Evolutionary conservation across 495 filamentous ascomycete species (phyloP), one percentile per base, ranked within the genome.

Genomic region (Parmelia sp.): DNA sequence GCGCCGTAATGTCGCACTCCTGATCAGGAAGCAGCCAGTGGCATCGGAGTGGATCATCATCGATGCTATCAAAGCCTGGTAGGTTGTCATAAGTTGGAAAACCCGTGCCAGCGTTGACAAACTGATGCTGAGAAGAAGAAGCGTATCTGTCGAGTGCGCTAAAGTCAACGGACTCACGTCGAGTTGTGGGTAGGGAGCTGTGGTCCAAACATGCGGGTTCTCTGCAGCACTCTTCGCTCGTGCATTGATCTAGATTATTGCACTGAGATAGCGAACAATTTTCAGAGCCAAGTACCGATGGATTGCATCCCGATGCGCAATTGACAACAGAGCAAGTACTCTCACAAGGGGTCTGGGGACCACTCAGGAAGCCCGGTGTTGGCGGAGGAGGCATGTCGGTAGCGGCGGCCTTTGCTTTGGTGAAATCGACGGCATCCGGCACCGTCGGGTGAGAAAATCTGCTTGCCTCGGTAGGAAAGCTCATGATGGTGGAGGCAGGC

Each of bases 11-110:
- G 25, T 61, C 62, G 14, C 66, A 68, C 33, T 58, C 62, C 27
- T 68, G 62, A 21, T 64, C 66, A n/a, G 63, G 60, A 21, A 49
- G 53, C 33, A 65, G 36, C 66, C 66, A 68, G 8, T 61, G 66
- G 42, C 66, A 68, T 25, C 35, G 37, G 25, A 60, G 15, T n/a
- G 44, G 39, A 23, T 33, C 21, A 6, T 51, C 33, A 37, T 58
- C 33, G 35, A 25, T 47, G 2, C 51, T 36, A n/a, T 58, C 39
- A 25, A 64, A 44, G 25, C 57, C 40, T 19, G 62, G 45, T 42
- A 59, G 31, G n/a, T 58, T 42, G n/a, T 51, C 62, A 2, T 53
- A 53, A 12, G 49, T 15, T 29, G 49, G 49, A 3, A 31, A 31
- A 6, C 17, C 1, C 11, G 57, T 21, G 33, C 27, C 7, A 8